Percentiles rank a stretch among this genome's conserved stretches.
Conservation (phyloP, 257 asterid species). For the Scutellaria galericulata region DNA sequence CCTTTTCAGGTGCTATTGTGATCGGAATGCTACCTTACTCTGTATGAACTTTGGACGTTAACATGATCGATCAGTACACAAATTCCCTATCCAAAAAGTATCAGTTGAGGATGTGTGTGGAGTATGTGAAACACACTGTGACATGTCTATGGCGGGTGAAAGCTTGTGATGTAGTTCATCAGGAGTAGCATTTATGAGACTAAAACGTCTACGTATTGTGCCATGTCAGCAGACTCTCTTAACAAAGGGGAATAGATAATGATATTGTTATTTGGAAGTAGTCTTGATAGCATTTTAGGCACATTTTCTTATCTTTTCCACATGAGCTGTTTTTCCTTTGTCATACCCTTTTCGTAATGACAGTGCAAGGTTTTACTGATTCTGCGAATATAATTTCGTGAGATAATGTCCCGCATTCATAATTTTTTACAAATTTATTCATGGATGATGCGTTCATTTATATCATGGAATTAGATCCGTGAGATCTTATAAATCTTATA, state of each 20-base stretch:
- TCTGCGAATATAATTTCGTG: no score
- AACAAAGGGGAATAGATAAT: neutral
- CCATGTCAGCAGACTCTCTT: neutral
- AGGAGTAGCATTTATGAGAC: neutral
- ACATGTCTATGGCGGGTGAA: no score
- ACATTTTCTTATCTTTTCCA: neutral
- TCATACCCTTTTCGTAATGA: no score
- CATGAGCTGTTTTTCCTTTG: neutral
- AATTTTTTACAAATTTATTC: no score
- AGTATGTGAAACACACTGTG: no score
- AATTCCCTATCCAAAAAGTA: neutral
- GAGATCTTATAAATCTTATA: no score
- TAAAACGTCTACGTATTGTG: neutral
- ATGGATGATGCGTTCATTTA: no score
- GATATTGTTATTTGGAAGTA: neutral
- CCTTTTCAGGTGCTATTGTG: conserved; percentile 2
- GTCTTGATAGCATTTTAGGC: neutral
- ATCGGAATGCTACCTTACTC: neutral
- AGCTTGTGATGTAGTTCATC: neutral
- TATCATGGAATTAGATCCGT: no score
- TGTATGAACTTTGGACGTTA: conserved; percentile 16
- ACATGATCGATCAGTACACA: neutral
- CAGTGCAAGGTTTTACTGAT: no score
- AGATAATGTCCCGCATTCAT: no score
- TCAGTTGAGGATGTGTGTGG: neutral